Conservation (phyloP, 768 basidiomycete species). For the Psilocybe sp. region DNA sequence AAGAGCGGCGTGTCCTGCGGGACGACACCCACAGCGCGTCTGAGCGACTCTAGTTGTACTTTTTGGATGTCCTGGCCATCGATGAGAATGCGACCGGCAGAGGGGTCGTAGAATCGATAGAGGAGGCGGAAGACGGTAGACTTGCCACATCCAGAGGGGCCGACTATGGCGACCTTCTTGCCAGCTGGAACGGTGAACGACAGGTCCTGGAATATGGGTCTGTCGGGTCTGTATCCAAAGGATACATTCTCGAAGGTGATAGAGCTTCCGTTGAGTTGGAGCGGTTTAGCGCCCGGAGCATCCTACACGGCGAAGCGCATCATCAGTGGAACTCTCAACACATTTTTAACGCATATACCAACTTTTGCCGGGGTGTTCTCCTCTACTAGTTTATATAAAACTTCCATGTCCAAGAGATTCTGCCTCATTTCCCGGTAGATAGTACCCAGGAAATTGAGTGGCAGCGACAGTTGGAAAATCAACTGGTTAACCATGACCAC, state of each 20-base stretch:
- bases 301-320: conserved; percentile 44
- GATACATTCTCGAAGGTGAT: conserved; percentile 91
- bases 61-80: conserved; percentile 85
- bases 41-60: conserved; percentile 68
- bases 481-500: conserved; percentile 99
- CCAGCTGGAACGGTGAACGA: conserved; percentile 93
- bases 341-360: conserved; percentile 10
- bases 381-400: conserved; percentile 84
- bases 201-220: conserved; percentile 86
- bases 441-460: conserved; percentile 94
- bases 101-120: conserved; percentile 91
- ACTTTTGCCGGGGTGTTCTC: conserved; percentile 74
- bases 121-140: conserved; percentile 93
- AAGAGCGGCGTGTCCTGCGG: conserved; percentile 98
- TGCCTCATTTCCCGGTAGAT: conserved; percentile 97
- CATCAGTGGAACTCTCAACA: not conserved
- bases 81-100: conserved; percentile 74
- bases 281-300: conserved; percentile 59
- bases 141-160: conserved; percentile 96
- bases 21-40: conserved; percentile 84
- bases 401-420: conserved; percentile 96
- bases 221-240: conserved; percentile 89
- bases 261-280: conserved; percentile 74
- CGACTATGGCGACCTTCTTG: conserved; percentile 95
- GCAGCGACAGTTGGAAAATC: conserved; percentile 94